Conservation (phyloP, 164 flowering plant genomes). For the Vitis rotundifolia region DNA sequence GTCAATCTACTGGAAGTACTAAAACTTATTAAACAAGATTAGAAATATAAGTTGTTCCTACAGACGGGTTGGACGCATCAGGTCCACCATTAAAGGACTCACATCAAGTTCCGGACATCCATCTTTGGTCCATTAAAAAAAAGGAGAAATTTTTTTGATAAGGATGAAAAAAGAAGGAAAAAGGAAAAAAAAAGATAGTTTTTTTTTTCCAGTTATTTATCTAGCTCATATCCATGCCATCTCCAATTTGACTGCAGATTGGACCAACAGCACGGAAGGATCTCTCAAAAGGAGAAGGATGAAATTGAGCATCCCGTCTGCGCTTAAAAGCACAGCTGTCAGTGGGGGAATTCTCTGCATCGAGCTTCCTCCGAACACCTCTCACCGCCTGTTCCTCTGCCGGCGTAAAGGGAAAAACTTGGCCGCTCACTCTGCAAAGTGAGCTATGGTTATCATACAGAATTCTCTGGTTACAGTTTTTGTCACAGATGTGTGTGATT, state of each 20-base stretch:
- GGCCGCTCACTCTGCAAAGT: conserved; percentile 88
- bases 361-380: conserved; percentile 93
- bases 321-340: conserved; percentile 87
- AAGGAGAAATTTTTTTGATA: conserved; percentile 1
- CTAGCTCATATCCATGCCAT: conserved; percentile 94
- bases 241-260: conserved; percentile 93
- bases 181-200: conserved; percentile 9
- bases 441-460: conserved; percentile 92
- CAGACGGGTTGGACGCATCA: conserved; percentile 38
- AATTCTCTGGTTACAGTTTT: conserved; percentile 98
- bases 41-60: conserved; percentile 44
- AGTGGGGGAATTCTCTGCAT: conserved; percentile 56
- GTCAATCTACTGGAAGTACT: conserved; percentile 35
- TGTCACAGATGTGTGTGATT: conserved; percentile 93
- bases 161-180: neutral
- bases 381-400: conserved; percentile 85
- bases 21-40: conserved; percentile 38
- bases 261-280: conserved; percentile 79
- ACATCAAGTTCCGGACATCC: conserved; percentile 26
- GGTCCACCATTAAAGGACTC: conserved; percentile 32
- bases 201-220: conserved; percentile 13
- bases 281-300: conserved; percentile 96
- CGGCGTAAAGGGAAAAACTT: conserved; percentile 77
- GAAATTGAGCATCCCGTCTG: conserved; percentile 70
- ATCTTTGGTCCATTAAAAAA: conserved; percentile 14